Conservation (phyloP, 768 basidiomycete species). For the Grammothele lineata region DNA sequence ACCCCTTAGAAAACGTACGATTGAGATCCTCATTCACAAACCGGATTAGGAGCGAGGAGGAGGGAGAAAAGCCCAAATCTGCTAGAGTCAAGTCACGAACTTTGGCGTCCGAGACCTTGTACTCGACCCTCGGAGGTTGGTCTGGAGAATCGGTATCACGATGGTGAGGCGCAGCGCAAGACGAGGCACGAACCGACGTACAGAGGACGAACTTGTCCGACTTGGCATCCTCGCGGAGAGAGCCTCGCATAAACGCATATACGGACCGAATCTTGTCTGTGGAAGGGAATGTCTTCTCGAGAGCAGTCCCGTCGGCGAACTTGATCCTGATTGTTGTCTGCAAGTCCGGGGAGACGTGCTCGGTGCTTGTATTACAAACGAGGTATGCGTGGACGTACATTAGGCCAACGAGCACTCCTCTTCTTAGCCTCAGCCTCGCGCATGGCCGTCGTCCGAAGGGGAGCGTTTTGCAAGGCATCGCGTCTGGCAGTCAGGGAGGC, state of each 20-base stretch:
- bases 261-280: conserved; percentile 75
- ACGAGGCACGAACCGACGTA: conserved; percentile 35
- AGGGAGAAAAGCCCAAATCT: conserved; percentile 74
- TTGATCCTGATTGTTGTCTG: conserved; percentile 80
- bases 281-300: conserved; percentile 77
- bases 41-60: conserved; percentile 69
- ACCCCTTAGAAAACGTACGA: conserved; percentile 36
- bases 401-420: conserved; percentile 69
- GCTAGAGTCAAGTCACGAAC: conserved; percentile 65
- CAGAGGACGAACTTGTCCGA: conserved; percentile 82
- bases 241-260: conserved; percentile 77
- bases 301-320: conserved; percentile 76
- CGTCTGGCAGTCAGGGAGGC: conserved; percentile 56
- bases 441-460: conserved; percentile 58
- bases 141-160: conserved; percentile 40
- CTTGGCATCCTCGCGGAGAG: conserved; percentile 70
- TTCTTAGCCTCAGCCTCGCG: conserved; percentile 59
- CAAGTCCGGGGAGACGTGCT: too few relatives aligned
- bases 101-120: conserved; percentile 73
- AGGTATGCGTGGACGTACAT: conserved; percentile 37
- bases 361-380: background rate
- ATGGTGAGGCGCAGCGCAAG: background rate
- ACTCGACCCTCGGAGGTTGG: conserved; percentile 79
- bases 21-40: conserved; percentile 74
- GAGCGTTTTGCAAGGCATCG: conserved; percentile 62